These are phyloP conservation scores for Lactuca sativa DNA, from an alignment of 129 eudicot genomes.

Conservation along the genomic window DNA sequence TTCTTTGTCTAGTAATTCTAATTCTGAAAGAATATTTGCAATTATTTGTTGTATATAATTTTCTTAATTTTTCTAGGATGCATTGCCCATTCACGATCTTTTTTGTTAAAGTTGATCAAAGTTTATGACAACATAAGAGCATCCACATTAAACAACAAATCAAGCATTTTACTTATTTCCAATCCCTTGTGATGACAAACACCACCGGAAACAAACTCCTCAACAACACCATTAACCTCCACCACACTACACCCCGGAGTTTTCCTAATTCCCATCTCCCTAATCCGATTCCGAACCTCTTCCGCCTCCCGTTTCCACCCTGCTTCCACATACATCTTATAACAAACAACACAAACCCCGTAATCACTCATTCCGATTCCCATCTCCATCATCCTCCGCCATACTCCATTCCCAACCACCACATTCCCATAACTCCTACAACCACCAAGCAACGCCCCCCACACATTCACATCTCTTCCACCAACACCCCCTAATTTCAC, in stretches of 20 bases:
- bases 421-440: slow-evolving; percentile 54
- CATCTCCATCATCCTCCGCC: slow-evolving; percentile 42
- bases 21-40: too few species aligned
- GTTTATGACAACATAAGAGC: neutral
- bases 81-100: too few species aligned
- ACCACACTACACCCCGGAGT: slow-evolving; percentile 58
- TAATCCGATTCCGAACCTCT: slow-evolving; percentile 37
- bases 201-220: slow-evolving; percentile 54
- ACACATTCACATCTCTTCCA: slow-evolving; percentile 52
- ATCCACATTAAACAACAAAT: slow-evolving; percentile 32
- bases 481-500: slow-evolving; percentile 37
- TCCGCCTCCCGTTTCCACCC: slow-evolving; percentile 60
- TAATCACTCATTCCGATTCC: slow-evolving; percentile 40
- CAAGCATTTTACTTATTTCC: slow-evolving; percentile 37
- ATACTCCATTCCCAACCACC: slow-evolving; percentile 40
- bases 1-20: too few species aligned
- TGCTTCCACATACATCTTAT: slow-evolving; percentile 59
- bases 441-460: slow-evolving; percentile 62
- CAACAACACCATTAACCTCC: slow-evolving; percentile 52
- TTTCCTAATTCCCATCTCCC: slow-evolving; percentile 45
- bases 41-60: too few species aligned
- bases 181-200: slow-evolving; percentile 26
- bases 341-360: slow-evolving; percentile 53
- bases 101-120: too few species aligned
- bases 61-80: too few species aligned